Base-by-base conservation (phyloP, 1,139 yeast species). In the Geotrichum candidum region DNA sequence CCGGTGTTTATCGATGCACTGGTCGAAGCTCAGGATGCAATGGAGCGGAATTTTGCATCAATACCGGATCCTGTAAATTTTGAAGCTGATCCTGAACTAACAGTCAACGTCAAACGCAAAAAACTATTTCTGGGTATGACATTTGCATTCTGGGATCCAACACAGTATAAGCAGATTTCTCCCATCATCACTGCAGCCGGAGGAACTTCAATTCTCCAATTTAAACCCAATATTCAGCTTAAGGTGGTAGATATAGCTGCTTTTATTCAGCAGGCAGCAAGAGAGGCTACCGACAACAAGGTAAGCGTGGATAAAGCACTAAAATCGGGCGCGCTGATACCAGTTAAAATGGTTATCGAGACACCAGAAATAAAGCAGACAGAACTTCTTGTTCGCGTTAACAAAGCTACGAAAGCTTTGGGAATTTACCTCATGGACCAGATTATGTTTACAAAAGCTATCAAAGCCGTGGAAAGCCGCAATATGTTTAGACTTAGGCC, bases 101-200 rank as follows among this genome's bases (percentile, higher is more conserved):
- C 38, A 1, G 66, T 66, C 1, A 61, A 68, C 45, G 53, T 57
- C 13, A 53, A 27, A 7, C 61, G 73, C 5, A 25, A 31, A 9
- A 45, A 46, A 1, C 62, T 68, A 4, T 59, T 68, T 33, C 33
- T 50, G 2, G 66, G 65, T 3, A 56, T 61, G 45, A 56, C 58
- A 2, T 66, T 70, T 54, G 55, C 55, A 15, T 60, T 63, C 48
- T 31, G 57, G 18, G 65, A 66, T 18, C 50, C 53, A 3, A 58
- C 58, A 15, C 68, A 62, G 29, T 62, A 55, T n/a, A 63, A 54
- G 0, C 63, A 63, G 15, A 38, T 69, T 25, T 53, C 46, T 11
- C 67, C 67, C 1, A 64, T 65, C 0, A 60, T 69, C 3, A 48
- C 51, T 25, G 67, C 67, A 7, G 65, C 68, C 0, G 69, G 69